phyloP scores from a whole-genome alignment of 352 stramenopile genomes.

The Nothophytophthora sp. region DNA sequence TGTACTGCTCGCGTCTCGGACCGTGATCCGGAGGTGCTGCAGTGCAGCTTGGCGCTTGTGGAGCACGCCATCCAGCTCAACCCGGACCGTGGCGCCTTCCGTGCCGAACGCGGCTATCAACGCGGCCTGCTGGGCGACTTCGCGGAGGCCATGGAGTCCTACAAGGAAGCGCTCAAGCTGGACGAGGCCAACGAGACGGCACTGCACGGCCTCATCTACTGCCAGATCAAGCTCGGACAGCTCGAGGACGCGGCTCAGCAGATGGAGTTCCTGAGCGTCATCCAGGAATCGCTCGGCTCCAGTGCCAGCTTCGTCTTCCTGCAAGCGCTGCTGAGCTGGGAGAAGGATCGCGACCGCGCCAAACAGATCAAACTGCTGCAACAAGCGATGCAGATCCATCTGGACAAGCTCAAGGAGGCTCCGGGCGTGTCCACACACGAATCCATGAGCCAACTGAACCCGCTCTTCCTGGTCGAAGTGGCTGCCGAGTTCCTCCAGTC shows the following conservation, averaged over 20 bases:
- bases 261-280: conserved; percentile 91
- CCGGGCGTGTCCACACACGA: conserved; percentile 72
- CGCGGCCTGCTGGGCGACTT: conserved; percentile 74
- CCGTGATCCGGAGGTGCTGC: conserved; percentile 62
- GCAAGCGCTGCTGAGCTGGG: conserved; percentile 84
- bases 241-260: conserved; percentile 91
- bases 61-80: conserved; percentile 69
- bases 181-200: conserved; percentile 89
- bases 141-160: conserved; percentile 79
- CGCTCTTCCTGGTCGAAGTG: conserved; percentile 89
- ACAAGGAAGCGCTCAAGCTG: conserved; percentile 84
- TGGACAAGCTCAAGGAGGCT: conserved; percentile 73
- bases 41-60: conserved; percentile 69
- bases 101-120: conserved; percentile 82
- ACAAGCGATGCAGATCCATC: conserved; percentile 79
- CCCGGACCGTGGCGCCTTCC: conserved; percentile 60
- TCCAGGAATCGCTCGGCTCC: conserved; percentile 86
- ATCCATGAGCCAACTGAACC: conserved; percentile 81
- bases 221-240: conserved; percentile 88
- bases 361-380: conserved; percentile 79
- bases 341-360: conserved; percentile 65
- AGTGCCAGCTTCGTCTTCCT: conserved; percentile 85
- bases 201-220: conserved; percentile 92
- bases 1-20: conserved; percentile 70
- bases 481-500: conserved; percentile 72